Conservation (phyloP, 352 stramenopile species). For the Pythium sp. region DNA sequence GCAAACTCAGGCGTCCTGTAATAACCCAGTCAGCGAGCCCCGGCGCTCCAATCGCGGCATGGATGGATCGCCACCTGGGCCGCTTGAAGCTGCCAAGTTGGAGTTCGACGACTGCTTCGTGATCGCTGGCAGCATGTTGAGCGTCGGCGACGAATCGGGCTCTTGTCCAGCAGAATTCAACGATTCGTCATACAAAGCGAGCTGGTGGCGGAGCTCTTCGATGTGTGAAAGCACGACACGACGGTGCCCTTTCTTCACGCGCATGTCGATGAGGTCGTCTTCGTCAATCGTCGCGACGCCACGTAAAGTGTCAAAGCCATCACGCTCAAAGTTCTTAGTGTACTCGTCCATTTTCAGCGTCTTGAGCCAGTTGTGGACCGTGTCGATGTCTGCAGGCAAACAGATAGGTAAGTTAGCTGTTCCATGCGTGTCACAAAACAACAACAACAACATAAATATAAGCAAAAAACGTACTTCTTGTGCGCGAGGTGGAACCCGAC, state of each 20-base stretch:
- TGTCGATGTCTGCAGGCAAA: constrained; percentile 60
- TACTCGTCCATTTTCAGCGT: constrained; percentile 88
- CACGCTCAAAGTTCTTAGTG: constrained; percentile 84
- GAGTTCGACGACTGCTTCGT: constrained; percentile 50
- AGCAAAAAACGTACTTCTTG: constrained; percentile 40
- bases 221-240: constrained; percentile 85
- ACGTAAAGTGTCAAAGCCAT: constrained; percentile 84
- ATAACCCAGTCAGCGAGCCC: constrained; percentile 36
- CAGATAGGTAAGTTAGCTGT: background rate
- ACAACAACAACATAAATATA: background rate
- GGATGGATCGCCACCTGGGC: constrained; percentile 17
- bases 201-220: constrained; percentile 72
- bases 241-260: constrained; percentile 86
- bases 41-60: constrained; percentile 41
- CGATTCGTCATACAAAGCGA: constrained; percentile 65
- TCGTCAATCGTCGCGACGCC: constrained; percentile 86
- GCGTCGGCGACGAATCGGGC: constrained; percentile 66
- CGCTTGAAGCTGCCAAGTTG: constrained; percentile 27
- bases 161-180: constrained; percentile 52
- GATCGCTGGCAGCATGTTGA: constrained; percentile 67
- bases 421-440: background rate
- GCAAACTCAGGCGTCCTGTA: constrained; percentile 15
- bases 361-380: constrained; percentile 83
- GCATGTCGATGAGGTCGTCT: constrained; percentile 86
- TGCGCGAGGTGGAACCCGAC: constrained; percentile 25